phyloP scores from a whole-genome alignment of 208 protist genomes.

The Crithidia brevicula region DNA sequence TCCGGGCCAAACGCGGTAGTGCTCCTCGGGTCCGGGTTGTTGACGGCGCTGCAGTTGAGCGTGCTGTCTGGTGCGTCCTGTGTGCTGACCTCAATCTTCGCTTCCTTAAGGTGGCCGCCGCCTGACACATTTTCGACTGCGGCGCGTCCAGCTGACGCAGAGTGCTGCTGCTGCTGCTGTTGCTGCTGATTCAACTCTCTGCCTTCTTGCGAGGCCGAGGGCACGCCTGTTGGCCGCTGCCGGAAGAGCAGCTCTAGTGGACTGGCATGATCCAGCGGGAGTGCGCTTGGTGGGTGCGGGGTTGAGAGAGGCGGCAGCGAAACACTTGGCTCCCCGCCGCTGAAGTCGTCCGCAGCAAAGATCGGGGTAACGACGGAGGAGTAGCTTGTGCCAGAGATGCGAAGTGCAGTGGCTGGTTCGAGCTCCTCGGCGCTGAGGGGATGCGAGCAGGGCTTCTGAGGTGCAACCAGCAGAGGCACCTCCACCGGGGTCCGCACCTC shows the following conservation, averaged over 20 bases:
- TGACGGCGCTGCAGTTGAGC: not conserved
- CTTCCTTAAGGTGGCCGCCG: not conserved
- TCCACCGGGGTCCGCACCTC: not conserved
- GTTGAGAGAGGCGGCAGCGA: conserved; percentile 1
- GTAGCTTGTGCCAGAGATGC: not conserved
- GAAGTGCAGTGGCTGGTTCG: not conserved
- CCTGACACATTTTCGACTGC: no score
- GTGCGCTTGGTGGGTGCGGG: not conserved
- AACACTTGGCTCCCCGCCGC: conserved; percentile 1
- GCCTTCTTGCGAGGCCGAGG: not conserved
- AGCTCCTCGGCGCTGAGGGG: not conserved
- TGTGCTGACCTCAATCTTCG: not conserved
- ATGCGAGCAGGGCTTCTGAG: not conserved
- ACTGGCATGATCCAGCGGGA: not conserved
- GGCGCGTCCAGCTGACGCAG: no score
- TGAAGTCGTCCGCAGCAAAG: not conserved
- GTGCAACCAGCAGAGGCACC: not conserved
- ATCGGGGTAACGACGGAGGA: not conserved
- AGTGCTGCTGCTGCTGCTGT: not conserved
- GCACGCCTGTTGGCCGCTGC: not conserved
- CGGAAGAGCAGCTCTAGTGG: not conserved
- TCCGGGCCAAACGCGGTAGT: not conserved
- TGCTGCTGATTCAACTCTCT: conserved; percentile 1
- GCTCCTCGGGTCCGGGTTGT: not conserved
- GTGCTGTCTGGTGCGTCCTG: not conserved